Evolutionary conservation across 2,329 filamentous ascomycete genomes (phyloP).

Genomic region (Xylaria sp.): DNA sequence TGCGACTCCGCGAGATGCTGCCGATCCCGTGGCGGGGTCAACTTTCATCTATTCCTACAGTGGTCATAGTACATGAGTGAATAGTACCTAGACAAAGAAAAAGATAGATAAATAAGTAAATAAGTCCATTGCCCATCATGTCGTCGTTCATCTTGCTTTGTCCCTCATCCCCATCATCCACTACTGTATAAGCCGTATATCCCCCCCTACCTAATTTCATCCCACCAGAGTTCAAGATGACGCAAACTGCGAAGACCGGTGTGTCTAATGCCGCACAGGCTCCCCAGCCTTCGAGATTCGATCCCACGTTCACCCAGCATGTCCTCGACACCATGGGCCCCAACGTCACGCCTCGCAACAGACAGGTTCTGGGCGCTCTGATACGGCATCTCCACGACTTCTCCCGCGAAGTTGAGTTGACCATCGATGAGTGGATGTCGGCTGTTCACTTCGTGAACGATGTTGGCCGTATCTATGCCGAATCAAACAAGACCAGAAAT

Average conservation of each 20-base stretch:
- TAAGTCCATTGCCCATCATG: slow-evolving; percentile 17
- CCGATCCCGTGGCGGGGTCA: slow-evolving; percentile 48
- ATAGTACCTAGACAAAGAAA: slow-evolving; percentile 3
- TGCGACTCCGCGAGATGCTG: slow-evolving; percentile 39
- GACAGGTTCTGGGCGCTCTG: slow-evolving; percentile 70
- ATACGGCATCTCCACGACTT: slow-evolving; percentile 83
- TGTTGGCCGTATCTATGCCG: slow-evolving; percentile 69
- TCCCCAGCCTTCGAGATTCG: slow-evolving; percentile 62
- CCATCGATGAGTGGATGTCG: slow-evolving; percentile 78
- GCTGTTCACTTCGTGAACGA: slow-evolving; percentile 81
- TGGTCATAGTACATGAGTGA: slow-evolving; percentile 34
- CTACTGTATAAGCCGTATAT: background rate
- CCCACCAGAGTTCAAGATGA: slow-evolving; percentile 37
- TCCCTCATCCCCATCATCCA: slow-evolving; percentile 3
- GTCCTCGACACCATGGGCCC: slow-evolving; percentile 79
- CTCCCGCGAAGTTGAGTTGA: slow-evolving; percentile 79
- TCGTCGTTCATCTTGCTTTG: slow-evolving; percentile 11
- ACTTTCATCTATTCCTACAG: slow-evolving; percentile 28
- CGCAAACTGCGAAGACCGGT: slow-evolving; percentile 44
- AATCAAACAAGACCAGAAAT: slow-evolving; percentile 73
- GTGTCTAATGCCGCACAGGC: slow-evolving; percentile 45
- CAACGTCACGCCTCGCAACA: slow-evolving; percentile 71
- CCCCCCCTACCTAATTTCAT: background rate
- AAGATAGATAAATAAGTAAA: slow-evolving; percentile 35
- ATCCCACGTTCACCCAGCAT: slow-evolving; percentile 79